Evolutionary conservation across 495 filamentous ascomycete genomes (phyloP).

Genomic region (Aspergillus avenaceus): DNA sequence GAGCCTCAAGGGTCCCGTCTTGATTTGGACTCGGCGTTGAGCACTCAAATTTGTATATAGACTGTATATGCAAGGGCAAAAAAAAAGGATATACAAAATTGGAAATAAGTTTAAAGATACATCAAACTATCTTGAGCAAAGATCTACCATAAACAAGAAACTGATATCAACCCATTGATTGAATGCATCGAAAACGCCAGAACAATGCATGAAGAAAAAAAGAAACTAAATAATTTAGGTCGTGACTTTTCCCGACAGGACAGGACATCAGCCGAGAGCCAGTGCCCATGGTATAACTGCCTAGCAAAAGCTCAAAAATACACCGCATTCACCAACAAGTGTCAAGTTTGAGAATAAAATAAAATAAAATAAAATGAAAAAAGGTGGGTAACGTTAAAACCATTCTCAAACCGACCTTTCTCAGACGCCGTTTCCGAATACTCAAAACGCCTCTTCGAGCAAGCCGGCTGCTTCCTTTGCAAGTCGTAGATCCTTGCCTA

Average conservation of each 20-base stretch:
- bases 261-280: no score
- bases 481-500: conserved; percentile 59
- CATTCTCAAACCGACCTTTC: conserved; percentile 9
- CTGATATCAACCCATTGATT: background rate
- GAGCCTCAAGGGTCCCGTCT: background rate
- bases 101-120: no score
- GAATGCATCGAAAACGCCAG: conserved; percentile 10
- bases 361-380: conserved; percentile 10
- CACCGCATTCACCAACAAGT: background rate
- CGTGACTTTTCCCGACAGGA: conserved; percentile 4
- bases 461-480: conserved; percentile 60
- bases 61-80: conserved; percentile 1
- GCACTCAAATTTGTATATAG: background rate
- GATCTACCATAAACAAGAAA: no score
- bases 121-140: no score
- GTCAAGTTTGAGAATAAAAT: conserved; percentile 10
- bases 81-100: background rate
- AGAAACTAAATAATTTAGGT: conserved; percentile 1
- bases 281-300: no score
- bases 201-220: conserved; percentile 11
- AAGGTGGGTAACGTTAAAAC: background rate
- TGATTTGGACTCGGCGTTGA: background rate
- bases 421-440: background rate
- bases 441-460: conserved; percentile 19
- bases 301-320: background rate